phyloP scores from a whole-genome alignment of 129 eudicot genomes.

The Gnaphalium uliginosum region DNA sequence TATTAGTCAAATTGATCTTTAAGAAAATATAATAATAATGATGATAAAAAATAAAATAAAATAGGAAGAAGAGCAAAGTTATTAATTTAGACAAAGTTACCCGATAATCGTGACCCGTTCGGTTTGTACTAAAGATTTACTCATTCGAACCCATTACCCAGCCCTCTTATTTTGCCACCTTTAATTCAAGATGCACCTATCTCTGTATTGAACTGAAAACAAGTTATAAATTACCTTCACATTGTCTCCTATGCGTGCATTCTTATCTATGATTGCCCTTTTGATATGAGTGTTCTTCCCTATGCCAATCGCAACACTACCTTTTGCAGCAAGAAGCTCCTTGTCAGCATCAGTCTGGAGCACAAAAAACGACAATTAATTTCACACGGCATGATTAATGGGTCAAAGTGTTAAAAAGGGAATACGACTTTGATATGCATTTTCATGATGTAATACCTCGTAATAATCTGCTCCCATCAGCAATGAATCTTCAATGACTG shows the following conservation, averaged over 20 bases:
- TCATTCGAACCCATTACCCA: not conserved
- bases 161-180: not conserved
- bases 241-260: constrained; percentile 87
- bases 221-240: constrained; percentile 60
- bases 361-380: not conserved
- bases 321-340: constrained; percentile 76
- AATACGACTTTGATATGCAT: not conserved
- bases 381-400: not conserved
- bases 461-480: constrained; percentile 99
- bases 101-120: no score
- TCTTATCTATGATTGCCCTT: constrained; percentile 94
- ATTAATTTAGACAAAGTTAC: no score
- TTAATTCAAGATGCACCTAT: not conserved
- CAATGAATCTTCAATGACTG: constrained; percentile 81
- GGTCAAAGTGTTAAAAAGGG: not conserved
- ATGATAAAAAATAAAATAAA: no score
- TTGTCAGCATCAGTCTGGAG: constrained; percentile 92
- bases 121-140: not conserved
- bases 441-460: constrained; percentile 52
- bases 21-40: no score
- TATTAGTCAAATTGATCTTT: not conserved
- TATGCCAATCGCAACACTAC: constrained; percentile 85
- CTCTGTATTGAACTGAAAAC: not conserved
- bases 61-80: no score
- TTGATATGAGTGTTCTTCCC: constrained; percentile 83